Base-by-base conservation (phyloP, 2,329 filamentous ascomycete genomes). In the Thielaviopsis euricoi region DNA sequence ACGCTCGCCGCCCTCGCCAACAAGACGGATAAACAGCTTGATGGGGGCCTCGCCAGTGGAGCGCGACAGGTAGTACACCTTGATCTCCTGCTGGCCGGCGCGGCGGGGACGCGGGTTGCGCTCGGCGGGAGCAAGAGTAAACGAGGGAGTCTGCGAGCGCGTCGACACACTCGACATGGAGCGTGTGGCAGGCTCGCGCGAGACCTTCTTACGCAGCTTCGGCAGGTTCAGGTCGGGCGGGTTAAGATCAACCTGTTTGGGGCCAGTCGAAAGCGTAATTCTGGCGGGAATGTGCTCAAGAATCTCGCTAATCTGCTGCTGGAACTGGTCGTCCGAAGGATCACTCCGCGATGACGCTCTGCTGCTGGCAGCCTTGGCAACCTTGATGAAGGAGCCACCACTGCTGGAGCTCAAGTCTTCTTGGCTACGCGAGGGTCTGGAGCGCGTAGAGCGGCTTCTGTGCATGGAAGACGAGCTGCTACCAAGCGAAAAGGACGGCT, bases 11-110 rank as follows among this genome's bases (percentile, higher is more conserved):
- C 82, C 78, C 68, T 95, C 89, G 54, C 93, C 93, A 2, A 98
- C 90, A 1, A 89, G 83, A 17, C 93, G 86, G 56, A 98, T 90
- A 66, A 94, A 95, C 5, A 98, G 80, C 71, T 96, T 97, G 67
- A 96, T 90, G 0, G 93, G 93, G 13, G 88, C 81, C 62, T 93
- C 85, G 58, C 87, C 87, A 40, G 85, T 89, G 19, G 86, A 83
- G 53, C 89, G 82, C 15, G 88, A 89, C 43, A 98, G 79, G 70
- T 97, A 90, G 65, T 97, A 98, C 2, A 96, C 77, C 68, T 90
- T 89, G 66, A 95, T 91, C 61, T 91, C 90, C 55, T 83, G 79
- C 58, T 83, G 78, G 12, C 58, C 59, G 29, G 53, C 49, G n/a
- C 53, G 55, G 25, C 76, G 73, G 0, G 74, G 70, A 9, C 78